Evolutionary conservation across 108 stramenopile genomes (phyloP).

Genomic region (Aurantiochytrium sp.): DNA sequence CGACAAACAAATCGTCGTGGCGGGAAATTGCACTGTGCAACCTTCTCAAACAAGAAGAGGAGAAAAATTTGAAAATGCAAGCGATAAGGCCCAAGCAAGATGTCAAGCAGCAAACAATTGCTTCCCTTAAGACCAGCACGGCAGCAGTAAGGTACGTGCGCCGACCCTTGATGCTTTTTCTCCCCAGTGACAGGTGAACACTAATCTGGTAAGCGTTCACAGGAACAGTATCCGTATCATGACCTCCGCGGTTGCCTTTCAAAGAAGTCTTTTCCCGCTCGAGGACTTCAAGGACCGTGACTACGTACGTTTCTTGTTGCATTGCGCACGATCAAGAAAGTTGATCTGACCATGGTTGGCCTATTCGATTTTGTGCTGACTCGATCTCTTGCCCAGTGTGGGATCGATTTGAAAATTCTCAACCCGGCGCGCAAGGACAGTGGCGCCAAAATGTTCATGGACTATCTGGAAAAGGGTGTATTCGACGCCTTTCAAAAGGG

Average conservation of each 20-base stretch:
- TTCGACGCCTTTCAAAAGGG: not conserved
- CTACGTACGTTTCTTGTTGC: not conserved
- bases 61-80: not conserved
- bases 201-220: not conserved
- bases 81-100: not conserved
- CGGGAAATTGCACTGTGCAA: too few species aligned
- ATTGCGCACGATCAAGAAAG: too few species aligned
- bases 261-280: not conserved
- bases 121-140: not conserved
- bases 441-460: not conserved
- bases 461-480: slow-evolving; percentile 7
- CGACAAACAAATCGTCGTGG: too few species aligned
- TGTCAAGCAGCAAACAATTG: not conserved
- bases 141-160: not conserved
- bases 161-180: not conserved
- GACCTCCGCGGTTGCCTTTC: not conserved
- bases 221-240: slow-evolving; percentile 1
- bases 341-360: too few species aligned
- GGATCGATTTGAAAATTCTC: not conserved
- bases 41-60: too few species aligned
- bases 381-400: not conserved
- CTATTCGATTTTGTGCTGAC: too few species aligned
- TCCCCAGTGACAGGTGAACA: too few species aligned
- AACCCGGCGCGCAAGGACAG: not conserved
- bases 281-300: not conserved